These are phyloP conservation scores for Yarrowia sp. DNA, from an alignment of 805 yeast species.

Conservation along the genomic window DNA sequence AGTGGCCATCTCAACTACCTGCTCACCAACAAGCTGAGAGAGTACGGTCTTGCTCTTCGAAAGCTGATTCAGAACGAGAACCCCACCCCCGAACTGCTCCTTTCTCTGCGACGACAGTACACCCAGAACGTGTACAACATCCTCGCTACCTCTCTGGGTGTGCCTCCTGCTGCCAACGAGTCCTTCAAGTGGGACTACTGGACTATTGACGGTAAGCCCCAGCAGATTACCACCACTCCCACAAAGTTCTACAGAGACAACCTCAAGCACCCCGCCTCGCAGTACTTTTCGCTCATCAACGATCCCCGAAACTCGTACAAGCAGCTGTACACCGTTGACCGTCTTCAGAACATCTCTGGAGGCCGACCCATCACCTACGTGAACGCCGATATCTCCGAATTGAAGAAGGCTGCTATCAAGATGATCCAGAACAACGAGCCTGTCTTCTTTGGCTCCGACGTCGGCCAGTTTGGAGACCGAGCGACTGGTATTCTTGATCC, in stretches of 20 bases:
- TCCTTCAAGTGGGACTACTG: constrained; percentile 74
- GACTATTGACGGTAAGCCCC: constrained; percentile 70
- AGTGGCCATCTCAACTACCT: constrained; percentile 63
- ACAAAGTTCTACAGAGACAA: constrained; percentile 65
- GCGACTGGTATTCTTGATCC: constrained; percentile 75
- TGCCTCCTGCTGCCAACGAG: constrained; percentile 77
- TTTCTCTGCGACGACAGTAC: constrained; percentile 48
- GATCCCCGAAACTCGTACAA: constrained; percentile 81
- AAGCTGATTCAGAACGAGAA: constrained; percentile 53
- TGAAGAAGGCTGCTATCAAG: constrained; percentile 68
- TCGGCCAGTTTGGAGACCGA: constrained; percentile 76
- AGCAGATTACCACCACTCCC: constrained; percentile 61
- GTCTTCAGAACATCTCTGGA: constrained; percentile 72
- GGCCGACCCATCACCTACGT: constrained; percentile 61
- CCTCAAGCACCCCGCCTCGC: constrained; percentile 46
- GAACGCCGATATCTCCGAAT: constrained; percentile 66
- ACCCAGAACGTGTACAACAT: constrained; percentile 70
- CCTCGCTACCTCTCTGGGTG: constrained; percentile 72
- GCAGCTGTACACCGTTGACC: constrained; percentile 70
- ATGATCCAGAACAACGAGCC: constrained; percentile 77
- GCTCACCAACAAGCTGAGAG: constrained; percentile 73
- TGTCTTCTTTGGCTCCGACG: constrained; percentile 87
- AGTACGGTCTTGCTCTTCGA: constrained; percentile 75
- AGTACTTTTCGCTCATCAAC: constrained; percentile 69
- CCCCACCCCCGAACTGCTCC: constrained; percentile 28